Evolutionary conservation across 352 stramenopile genomes (phyloP), one percentile per base, ranked within the genome.

Genomic region (Stramenopiles sp.): DNA sequence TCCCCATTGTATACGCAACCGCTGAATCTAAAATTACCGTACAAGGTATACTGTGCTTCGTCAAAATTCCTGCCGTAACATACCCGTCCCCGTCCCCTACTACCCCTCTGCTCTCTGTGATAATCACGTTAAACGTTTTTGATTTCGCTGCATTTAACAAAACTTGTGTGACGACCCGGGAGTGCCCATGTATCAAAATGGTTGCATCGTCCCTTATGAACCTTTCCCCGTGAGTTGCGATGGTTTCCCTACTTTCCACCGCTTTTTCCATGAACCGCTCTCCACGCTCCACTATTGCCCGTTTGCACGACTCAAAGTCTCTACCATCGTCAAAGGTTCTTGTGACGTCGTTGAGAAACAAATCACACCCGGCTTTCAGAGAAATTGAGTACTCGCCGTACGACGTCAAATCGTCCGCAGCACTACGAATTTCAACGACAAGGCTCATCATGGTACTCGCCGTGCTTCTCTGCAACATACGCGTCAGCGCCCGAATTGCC

Each of bases 371-470:
- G 1, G 85, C 88, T 0, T 86, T 88, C 1, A 94, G 87, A 1
- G 90, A 89, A 81, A 96, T 96, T 31, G 86, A 88, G 74, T 90
- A 88, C 78, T 76, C 78, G 84, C 78, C 75, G 73, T 80, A 86
- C 82, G 76, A 37, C 4, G 87, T 74, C 78, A 89, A 84, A 4
- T 80, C 76, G 32, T 83, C 68, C 3, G 75, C 73, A 0, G 90
- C 90, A 74, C 90, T 84, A 73, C 91, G 88, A 37, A 97, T 79
- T 79, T 96, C 91, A 33, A 87, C 84, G 78, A 96, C 88, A 68
- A 97, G 88, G 75, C 92, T 88, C 90, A 96, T 96, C 91, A 97
- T 97, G 32, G 91, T 97, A 74, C 85, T 90, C n/a, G 89, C 88
- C 68, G 87, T 84, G 74, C 84, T 91, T 77, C 87, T 86, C 76